Conservation (phyloP, 805 yeast genomes). For the Barnettozyma salicaria region DNA sequence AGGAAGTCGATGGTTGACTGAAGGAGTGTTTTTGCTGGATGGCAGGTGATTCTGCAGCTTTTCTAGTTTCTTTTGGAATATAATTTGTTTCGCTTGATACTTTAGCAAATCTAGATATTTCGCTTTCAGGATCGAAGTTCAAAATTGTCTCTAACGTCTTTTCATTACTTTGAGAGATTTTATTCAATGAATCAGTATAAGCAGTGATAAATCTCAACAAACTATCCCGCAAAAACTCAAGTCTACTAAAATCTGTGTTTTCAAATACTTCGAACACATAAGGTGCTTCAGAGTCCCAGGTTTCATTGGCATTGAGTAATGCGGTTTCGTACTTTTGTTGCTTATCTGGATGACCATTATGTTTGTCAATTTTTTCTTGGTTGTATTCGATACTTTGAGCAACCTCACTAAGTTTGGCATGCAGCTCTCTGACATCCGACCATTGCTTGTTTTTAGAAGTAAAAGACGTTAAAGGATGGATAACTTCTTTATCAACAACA, state of each 20-base stretch:
- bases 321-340: conserved; percentile 34
- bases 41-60: conserved; percentile 25
- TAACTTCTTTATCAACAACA: conserved; percentile 46
- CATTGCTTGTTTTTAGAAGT: conserved; percentile 48
- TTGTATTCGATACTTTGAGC: conserved; percentile 38
- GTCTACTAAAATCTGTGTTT: conserved; percentile 58
- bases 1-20: conserved; percentile 3
- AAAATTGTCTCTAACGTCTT: conserved; percentile 58
- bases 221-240: conserved; percentile 56
- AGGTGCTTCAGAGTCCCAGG: conserved; percentile 79
- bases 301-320: conserved; percentile 39
- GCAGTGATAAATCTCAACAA: conserved; percentile 62
- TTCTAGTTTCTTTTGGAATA: conserved; percentile 26
- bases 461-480: conserved; percentile 48
- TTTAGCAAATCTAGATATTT: conserved; percentile 49
- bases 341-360: conserved; percentile 19
- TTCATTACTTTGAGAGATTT: conserved; percentile 48
- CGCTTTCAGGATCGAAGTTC: conserved; percentile 55
- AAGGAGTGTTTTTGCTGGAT: conserved; percentile 6
- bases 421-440: conserved; percentile 46
- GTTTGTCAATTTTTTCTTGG: conserved; percentile 36
- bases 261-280: conserved; percentile 71
- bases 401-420: conserved; percentile 37
- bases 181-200: conserved; percentile 45
- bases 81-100: conserved; percentile 28